These are phyloP conservation scores for Carnegiea gigantea DNA, from an alignment of 179 eudicot genomes.

Conservation along the genomic window DNA sequence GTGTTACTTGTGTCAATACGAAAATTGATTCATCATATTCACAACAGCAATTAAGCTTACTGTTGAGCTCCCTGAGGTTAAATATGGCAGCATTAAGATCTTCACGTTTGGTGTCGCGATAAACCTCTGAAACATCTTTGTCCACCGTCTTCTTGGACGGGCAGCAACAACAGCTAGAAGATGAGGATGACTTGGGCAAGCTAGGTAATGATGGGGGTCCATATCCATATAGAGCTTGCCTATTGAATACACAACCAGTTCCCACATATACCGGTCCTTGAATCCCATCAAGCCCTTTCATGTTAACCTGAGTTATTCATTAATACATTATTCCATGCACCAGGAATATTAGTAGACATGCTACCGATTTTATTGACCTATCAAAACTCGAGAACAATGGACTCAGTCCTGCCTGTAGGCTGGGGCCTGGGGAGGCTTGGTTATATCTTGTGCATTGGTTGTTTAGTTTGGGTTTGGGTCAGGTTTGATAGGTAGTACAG, in stretches of 20 bases:
- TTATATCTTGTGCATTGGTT: background rate
- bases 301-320: conserved; percentile 39
- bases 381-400: no score
- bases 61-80: conserved; percentile 85
- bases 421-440: no score
- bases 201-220: conserved; percentile 54
- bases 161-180: conserved; percentile 64
- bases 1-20: background rate
- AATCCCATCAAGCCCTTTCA: conserved; percentile 55
- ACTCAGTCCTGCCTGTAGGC: no score
- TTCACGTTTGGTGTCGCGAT: conserved; percentile 77
- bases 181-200: conserved; percentile 59
- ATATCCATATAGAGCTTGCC: conserved; percentile 55
- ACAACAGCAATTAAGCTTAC: conserved; percentile 38
- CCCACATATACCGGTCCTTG: conserved; percentile 61
- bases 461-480: background rate
- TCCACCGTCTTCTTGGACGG: conserved; percentile 58
- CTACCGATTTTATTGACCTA: no score
- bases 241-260: conserved; percentile 51
- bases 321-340: background rate
- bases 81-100: conserved; percentile 94
- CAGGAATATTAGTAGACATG: background rate
- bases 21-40: background rate
- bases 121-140: conserved; percentile 64
- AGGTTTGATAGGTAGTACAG: background rate